Evolutionary conservation across 2,329 filamentous ascomycete species (phyloP).

Genomic region (Trichoderma pleuroti): DNA sequence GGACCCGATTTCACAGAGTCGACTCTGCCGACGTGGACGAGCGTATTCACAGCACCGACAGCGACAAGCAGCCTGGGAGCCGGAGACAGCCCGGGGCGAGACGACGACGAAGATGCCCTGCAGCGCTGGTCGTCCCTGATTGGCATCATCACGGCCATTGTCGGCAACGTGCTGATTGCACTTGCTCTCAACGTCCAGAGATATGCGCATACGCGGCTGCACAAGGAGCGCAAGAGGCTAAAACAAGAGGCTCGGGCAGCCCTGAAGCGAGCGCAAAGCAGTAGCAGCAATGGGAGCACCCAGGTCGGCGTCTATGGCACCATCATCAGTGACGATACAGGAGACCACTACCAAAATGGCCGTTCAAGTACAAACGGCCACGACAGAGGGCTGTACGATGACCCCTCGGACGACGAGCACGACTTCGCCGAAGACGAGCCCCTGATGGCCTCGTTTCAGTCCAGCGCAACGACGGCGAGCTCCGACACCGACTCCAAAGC

Average conservation of each 20-base stretch:
- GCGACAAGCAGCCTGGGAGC: background rate
- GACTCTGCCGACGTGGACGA: slow-evolving; percentile 24
- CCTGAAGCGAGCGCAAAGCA: slow-evolving; percentile 43
- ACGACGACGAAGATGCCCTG: slow-evolving; percentile 45
- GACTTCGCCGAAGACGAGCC: slow-evolving; percentile 47
- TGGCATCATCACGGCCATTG: slow-evolving; percentile 87
- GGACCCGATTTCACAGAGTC: slow-evolving; percentile 25
- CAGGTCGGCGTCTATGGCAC: slow-evolving; percentile 36
- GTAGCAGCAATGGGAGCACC: slow-evolving; percentile 21
- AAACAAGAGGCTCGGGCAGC: slow-evolving; percentile 53
- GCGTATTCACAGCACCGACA: slow-evolving; percentile 7
- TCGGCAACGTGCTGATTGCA: slow-evolving; percentile 90
- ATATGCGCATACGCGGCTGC: slow-evolving; percentile 85
- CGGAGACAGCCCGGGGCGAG: slow-evolving; percentile 20
- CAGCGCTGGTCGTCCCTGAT: slow-evolving; percentile 88
- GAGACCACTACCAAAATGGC: slow-evolving; percentile 22
- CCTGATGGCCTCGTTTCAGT: slow-evolving; percentile 49
- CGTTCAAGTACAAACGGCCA: slow-evolving; percentile 20
- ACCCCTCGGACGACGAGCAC: slow-evolving; percentile 20
- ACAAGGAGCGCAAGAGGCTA: slow-evolving; percentile 62
- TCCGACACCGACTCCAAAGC: slow-evolving; percentile 26
- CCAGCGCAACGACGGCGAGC: slow-evolving; percentile 30
- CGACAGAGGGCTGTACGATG: slow-evolving; percentile 7
- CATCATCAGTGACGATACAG: slow-evolving; percentile 24
- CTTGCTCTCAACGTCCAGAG: slow-evolving; percentile 94